These are phyloP conservation scores for Mortierella sp. DNA, from an alignment of 371 early-diverging fungal genomes.

Conservation along the genomic window DNA sequence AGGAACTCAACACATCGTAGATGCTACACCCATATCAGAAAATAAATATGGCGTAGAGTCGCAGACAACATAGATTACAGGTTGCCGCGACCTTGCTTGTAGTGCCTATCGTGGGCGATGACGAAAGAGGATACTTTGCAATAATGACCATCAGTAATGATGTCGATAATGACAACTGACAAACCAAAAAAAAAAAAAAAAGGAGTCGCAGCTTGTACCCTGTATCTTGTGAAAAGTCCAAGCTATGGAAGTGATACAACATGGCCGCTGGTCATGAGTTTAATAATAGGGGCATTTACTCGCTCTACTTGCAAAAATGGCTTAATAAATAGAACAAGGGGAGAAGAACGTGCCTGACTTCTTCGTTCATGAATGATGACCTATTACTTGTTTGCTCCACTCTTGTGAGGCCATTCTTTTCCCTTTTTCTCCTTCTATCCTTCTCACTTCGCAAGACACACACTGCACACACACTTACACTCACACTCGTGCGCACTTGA, in stretches of 20 bases:
- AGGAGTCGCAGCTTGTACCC: background rate
- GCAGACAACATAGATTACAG: too few species aligned
- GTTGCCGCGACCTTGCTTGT: too few species aligned
- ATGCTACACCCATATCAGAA: background rate
- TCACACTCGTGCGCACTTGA: background rate
- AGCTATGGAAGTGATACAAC: background rate
- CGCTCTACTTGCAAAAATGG: background rate
- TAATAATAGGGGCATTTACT: conserved; percentile 15
- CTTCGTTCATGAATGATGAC: background rate
- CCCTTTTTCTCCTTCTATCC: background rate
- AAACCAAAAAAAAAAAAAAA: background rate
- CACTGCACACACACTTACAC: background rate
- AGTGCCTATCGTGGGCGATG: too few species aligned
- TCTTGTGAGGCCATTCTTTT: background rate
- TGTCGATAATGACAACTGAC: background rate
- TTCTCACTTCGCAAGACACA: too few species aligned
- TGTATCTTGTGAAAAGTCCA: background rate
- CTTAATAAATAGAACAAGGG: conserved; percentile 3
- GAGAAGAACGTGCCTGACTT: conserved; percentile 4
- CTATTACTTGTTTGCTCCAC: background rate
- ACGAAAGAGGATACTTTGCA: too few species aligned
- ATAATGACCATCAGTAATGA: background rate
- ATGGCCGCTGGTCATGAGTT: conserved; percentile 20
- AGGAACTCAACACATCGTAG: background rate
- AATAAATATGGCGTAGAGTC: too few species aligned